Evolutionary conservation across 345 rosid species (phyloP).

Genomic region (Citrus mangshanensis): DNA sequence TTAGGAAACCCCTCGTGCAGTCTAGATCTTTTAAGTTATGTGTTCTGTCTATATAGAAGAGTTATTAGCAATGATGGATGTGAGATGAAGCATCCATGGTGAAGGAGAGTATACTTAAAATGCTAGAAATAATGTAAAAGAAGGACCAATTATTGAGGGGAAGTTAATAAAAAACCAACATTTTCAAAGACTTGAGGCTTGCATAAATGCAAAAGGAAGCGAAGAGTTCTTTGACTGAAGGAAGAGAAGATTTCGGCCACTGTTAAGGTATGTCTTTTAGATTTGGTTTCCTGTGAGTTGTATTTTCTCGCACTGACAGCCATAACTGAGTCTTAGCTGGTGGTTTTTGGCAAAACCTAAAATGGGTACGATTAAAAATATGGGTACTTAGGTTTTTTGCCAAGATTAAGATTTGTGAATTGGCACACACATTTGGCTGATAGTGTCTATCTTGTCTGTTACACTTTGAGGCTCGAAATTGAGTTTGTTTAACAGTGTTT

Average conservation of each 20-base stretch:
- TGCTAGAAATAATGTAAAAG: not conserved
- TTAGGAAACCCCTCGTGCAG: not conserved
- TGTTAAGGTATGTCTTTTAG: not conserved
- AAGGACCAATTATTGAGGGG: not conserved
- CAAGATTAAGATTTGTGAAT: not conserved
- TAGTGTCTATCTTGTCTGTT: not conserved
- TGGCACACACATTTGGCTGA: not conserved
- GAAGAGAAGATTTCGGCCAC: not conserved
- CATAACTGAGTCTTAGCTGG: not conserved
- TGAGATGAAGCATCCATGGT: not conserved
- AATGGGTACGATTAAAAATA: too few species aligned
- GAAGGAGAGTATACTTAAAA: not conserved
- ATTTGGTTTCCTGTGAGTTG: not conserved
- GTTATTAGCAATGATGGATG: not conserved
- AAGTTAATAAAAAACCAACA: too few species aligned
- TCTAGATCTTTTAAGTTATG: not conserved
- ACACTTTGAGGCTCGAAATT: not conserved
- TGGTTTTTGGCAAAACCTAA: not conserved
- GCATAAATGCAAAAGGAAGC: not conserved
- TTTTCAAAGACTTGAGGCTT: not conserved
- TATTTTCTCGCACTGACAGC: not conserved
- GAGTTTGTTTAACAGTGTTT: not conserved
- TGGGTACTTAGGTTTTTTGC: not conserved
- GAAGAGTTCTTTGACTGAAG: not conserved
- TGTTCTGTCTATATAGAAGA: not conserved